Base-by-base conservation (phyloP, 1,139 yeast species). In the Scheffersomyces illinoinensis region DNA sequence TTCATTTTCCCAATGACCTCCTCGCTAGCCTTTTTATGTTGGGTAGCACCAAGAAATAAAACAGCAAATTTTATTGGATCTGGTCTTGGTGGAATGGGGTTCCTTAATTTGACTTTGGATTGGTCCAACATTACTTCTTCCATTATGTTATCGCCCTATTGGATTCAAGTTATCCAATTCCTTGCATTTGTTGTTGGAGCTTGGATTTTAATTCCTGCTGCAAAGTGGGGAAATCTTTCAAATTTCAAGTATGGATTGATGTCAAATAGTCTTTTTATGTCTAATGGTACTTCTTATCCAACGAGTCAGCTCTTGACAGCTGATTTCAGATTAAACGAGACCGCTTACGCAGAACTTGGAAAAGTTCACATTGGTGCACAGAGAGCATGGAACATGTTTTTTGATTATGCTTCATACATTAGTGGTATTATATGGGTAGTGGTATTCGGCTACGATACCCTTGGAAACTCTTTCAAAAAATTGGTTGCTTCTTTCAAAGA, bases 391-490 rank as follows among this genome's bases (percentile, higher is more conserved):
- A 80, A 80, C 62, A 80, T 81, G 66, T 82, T 83, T 60, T 83
- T 82, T 61, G 86, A 82, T 62, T 83, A 80, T 61, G 86, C 85
- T 1, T 83, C 85, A 0, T 83, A 82, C 62, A 64, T 79, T 1
- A 78, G 84, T 65, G 85, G 85, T 0, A 66, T 81, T 7, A 71
- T 76, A 1, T 82, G 85, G 85, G 77, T 83, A 26, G 61, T 76
- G 46, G 59, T 79, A 53, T 79, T 74, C 69, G 78, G 83, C 12
- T 74, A 69, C 67, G 79, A 71, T 1, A 80, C 67, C 14, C 78
- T 68, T 4, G 81, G 78, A 0, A 68, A 47, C 47, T 58, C 65
- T 4, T 59, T 69, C 53, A 59, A 61, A 47, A 57, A 52, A 43
- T 60, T 68, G 5, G 56, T 49, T 23, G 18, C 54, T n/a, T 60